These are phyloP conservation scores for Aspergillus sclerotialis DNA, from an alignment of 2,329 filamentous ascomycete species.

Conservation along the genomic window DNA sequence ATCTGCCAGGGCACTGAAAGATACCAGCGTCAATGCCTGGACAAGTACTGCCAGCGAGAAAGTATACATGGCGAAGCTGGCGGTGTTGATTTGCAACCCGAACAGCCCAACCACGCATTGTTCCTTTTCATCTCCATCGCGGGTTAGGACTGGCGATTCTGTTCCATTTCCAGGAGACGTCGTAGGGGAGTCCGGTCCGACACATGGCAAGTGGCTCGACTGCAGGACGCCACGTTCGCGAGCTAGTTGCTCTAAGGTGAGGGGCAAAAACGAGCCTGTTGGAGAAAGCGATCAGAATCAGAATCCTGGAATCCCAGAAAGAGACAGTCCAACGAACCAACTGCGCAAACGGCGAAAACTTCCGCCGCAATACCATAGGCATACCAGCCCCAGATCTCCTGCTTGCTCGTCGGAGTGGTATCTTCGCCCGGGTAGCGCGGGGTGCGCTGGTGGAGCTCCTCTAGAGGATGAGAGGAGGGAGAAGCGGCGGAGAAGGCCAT, in stretches of 20 bases:
- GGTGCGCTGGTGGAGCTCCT: conserved; percentile 18
- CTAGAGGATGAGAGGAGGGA: conserved; percentile 8
- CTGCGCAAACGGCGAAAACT: conserved; percentile 83
- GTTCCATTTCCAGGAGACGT: conserved; percentile 10
- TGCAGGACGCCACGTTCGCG: conserved; percentile 82
- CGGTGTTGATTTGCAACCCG: conserved; percentile 28
- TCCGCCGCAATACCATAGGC: conserved; percentile 91
- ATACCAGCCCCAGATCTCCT: conserved; percentile 86
- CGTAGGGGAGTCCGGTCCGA: conserved; percentile 17
- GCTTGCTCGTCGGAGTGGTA: conserved; percentile 69
- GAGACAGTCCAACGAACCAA: conserved; percentile 39
- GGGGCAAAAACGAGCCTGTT: conserved; percentile 80
- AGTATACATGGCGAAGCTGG: conserved; percentile 51
- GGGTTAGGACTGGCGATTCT: conserved; percentile 7
- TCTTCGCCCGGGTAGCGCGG: conserved; percentile 73
- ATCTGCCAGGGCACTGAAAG: conserved; percentile 57
- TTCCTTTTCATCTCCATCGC: conserved; percentile 17
- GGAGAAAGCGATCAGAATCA: neutral
- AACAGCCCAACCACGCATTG: conserved; percentile 26
- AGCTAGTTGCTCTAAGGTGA: conserved; percentile 84
- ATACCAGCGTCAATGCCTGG: conserved; percentile 80
- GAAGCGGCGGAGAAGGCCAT: conserved; percentile 9
- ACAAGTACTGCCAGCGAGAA: conserved; percentile 83
- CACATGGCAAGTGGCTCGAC: conserved; percentile 23
- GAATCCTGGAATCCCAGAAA: neutral